Evolutionary conservation across 2,329 filamentous ascomycete species (phyloP), one percentile per base, ranked within the genome.

Genomic region (Claviceps purpurea): DNA sequence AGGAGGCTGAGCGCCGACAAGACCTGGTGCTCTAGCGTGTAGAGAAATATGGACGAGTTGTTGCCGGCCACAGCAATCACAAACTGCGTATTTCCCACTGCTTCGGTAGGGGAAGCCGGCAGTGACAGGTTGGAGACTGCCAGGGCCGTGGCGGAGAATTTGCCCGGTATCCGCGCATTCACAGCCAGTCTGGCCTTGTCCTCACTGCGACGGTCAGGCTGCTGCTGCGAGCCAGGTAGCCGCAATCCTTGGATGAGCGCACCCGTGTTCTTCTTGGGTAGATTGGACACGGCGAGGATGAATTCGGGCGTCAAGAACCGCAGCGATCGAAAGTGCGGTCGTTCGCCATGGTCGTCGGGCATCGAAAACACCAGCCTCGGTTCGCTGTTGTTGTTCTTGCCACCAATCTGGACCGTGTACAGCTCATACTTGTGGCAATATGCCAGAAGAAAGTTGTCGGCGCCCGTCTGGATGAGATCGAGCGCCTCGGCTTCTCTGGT

Each of bases 371-470:
- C 76, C 63, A 68, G 66, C 56, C 69, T 64, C 4, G 78, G 76
- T 26, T 75, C 73, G 49, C 67, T 65, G n/a, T 68, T 65, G n/a
- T 68, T 61, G 45, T 70, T 68, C 61, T 71, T 74, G 58, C 64
- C 71, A 58, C 65, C 72, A 43, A 88, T 67, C 37, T 78, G 77
- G 59, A 86, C 74, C 39, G 85, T 70, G 66, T 82, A 85, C 48
- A 97, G 75, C 58, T 89, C 81, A 62, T 84, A 74, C 57, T 88
- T 82, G 60, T 85, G 82, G 66, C 86, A 90, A 67, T 89, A 96
- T 3, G 83, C 84, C 51, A 96, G 71, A 58, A 83, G 77, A 64
- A 85, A 93, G 41, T 77, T 71, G 39, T 78, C 74, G 16, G 78
- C 72, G 14, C 74, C 76, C 6, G 74, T 77, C 65, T 86, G 81